A percentile compares a stretch with the other conserved stretches of the same genome.
phyloP scores from a whole-genome alignment of 306 rosid species.

The Datisca glomerata region DNA sequence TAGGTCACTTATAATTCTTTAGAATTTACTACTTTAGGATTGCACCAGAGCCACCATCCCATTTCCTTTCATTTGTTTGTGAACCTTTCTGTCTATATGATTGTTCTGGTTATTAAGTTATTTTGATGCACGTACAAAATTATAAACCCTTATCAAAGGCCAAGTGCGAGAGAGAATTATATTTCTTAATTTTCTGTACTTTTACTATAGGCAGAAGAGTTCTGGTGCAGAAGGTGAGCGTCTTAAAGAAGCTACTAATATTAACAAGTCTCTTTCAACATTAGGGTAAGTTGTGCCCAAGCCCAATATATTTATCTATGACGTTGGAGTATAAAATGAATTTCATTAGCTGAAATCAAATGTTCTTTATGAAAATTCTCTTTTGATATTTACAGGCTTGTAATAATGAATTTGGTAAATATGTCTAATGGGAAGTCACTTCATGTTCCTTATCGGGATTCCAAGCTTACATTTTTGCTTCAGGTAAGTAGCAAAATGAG shows the following conservation, averaged over 20 bases:
- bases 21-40: too few relatives aligned
- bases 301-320: too few relatives aligned
- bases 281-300: slow-evolving; percentile 73
- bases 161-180: too few relatives aligned
- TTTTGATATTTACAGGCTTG: slow-evolving; percentile 59
- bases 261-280: slow-evolving; percentile 96
- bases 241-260: slow-evolving; percentile 94
- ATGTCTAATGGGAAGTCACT: slow-evolving; percentile 82
- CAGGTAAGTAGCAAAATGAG: slow-evolving; percentile 42
- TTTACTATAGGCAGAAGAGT: slow-evolving; percentile 77
- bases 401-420: slow-evolving; percentile 87
- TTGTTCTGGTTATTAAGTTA: too few relatives aligned
- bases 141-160: too few relatives aligned
- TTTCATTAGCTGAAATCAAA: neutral
- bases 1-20: too few relatives aligned
- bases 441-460: slow-evolving; percentile 94
- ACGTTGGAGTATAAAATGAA: too few relatives aligned
- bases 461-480: slow-evolving; percentile 93
- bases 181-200: too few relatives aligned
- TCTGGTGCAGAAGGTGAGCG: slow-evolving; percentile 99
- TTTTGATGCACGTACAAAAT: too few relatives aligned
- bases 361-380: slow-evolving; percentile 1
- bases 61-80: too few relatives aligned
- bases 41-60: too few relatives aligned
- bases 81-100: too few relatives aligned